Base-by-base conservation (phyloP, 345 rosid species). In the Jatropha curcas region DNA sequence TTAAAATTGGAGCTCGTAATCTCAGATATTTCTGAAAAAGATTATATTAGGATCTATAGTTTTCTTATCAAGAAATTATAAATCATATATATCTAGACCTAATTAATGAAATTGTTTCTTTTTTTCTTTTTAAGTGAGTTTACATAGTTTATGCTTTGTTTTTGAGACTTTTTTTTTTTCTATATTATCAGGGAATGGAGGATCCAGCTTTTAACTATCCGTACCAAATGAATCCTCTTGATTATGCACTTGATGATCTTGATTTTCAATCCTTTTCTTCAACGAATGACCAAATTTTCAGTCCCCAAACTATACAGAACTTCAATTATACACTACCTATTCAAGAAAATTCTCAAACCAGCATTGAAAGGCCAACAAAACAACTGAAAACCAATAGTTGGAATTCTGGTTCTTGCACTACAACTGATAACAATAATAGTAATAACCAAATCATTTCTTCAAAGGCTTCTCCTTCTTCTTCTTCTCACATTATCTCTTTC, bases 401-500 rank as follows among this genome's bases (percentile, higher is more conserved):
- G 82, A 73, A 46, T 68, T 73, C 82, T 71, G 57, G 82, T 68
- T 73, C 82, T 71, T 61, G 82, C 71, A 75, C 73, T 53, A 52
- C 65, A 5, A 41, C 45, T 9, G 45, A 41, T 41, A 1, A 41
- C n/a, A n/a, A n/a, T n/a, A n/a, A n/a, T n/a, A n/a, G n/a, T n/a
- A n/a, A n/a, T n/a, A n/a, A 7, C 45, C 8, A 41, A 64, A 69
- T 6, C 65, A 53, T 46, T 30, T 30, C 80, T 60, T 46, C 65
- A 19, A 68, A 68, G 57, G 22, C 82, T 45, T 46, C 86, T 34
- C 45, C 74, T 68, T 81, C 87, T 24, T 63, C 79, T 7, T 76
- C 80, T 28, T 76, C 87, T 60, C 81, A 76, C 24, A 74, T 84
- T n/a, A 83, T 86, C 64, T 84, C 89, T 65, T 88, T 84, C 58